Conservation (phyloP, 2,329 filamentous ascomycete genomes). For the Zymoseptoria ardabiliae region DNA sequence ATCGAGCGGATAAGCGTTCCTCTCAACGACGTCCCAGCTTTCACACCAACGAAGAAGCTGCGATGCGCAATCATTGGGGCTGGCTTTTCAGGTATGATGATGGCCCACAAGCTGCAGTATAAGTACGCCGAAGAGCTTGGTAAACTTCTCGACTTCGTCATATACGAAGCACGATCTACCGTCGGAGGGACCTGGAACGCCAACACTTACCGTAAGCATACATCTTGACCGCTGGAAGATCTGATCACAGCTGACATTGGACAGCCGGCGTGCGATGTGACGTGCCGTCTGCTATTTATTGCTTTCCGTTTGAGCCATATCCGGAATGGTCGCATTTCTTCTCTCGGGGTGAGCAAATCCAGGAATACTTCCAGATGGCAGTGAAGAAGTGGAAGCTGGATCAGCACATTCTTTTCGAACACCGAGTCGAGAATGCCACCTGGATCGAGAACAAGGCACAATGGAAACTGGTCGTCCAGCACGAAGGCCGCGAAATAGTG, state of each 20-base stretch:
- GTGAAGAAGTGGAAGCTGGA: conserved; percentile 36
- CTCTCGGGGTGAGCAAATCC: conserved; percentile 35
- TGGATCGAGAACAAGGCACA: conserved; percentile 34
- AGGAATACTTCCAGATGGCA: conserved; percentile 34
- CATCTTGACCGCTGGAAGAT: background rate
- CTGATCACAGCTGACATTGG: background rate
- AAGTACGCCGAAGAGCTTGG: conserved; percentile 24
- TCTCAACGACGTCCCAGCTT: conserved; percentile 13
- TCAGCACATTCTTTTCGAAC: conserved; percentile 32
- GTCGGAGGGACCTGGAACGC: conserved; percentile 34
- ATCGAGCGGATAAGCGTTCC: conserved; percentile 10
- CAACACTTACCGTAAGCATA: conserved; percentile 29
- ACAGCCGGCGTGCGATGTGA: conserved; percentile 11
- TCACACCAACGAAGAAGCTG: conserved; percentile 12
- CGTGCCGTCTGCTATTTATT: conserved; percentile 19
- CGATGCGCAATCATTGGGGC: conserved; percentile 26
- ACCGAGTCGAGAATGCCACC: conserved; percentile 31
- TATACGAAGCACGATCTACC: conserved; percentile 34
- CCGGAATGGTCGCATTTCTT: conserved; percentile 30
- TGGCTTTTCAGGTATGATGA: conserved; percentile 31
- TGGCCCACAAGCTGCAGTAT: conserved; percentile 35
- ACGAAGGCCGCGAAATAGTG: conserved; percentile 18
- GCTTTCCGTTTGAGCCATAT: conserved; percentile 31
- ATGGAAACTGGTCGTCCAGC: conserved; percentile 33
- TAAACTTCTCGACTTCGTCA: conserved; percentile 27